These are phyloP conservation scores for Fusarium sp. DNA, from an alignment of 2,329 filamentous ascomycete genomes.

Conservation along the genomic window DNA sequence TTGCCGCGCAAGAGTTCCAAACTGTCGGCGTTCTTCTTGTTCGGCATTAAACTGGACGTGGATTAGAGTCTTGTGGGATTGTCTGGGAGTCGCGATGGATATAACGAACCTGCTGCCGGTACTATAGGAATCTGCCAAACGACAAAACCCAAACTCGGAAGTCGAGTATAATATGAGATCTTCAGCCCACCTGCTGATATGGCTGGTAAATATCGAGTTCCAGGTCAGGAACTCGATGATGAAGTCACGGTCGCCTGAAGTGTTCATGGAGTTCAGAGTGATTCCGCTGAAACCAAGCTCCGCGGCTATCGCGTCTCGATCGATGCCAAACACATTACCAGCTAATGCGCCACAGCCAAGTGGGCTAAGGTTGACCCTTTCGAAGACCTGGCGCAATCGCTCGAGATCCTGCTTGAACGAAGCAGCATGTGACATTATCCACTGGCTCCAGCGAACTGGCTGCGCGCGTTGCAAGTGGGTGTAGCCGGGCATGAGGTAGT, in stretches of 20 bases:
- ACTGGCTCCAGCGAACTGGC: constrained; percentile 85
- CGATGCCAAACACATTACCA: constrained; percentile 47
- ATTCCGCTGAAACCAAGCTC: constrained; percentile 80
- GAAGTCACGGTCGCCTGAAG: constrained; percentile 79
- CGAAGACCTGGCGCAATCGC: constrained; percentile 78
- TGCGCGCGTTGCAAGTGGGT: constrained; percentile 87
- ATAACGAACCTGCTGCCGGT: constrained; percentile 37
- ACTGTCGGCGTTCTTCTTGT: constrained; percentile 40
- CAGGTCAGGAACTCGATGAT: constrained; percentile 79
- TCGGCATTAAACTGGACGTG: constrained; percentile 32
- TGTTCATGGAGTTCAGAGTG: constrained; percentile 77
- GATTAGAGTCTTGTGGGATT: constrained; percentile 26
- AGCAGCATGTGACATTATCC: constrained; percentile 78
- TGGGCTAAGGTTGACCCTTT: constrained; percentile 78
- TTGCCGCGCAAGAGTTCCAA: constrained; percentile 46
- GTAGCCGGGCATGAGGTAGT: constrained; percentile 87
- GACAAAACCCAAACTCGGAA: constrained; percentile 39
- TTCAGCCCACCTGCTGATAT: constrained; percentile 78
- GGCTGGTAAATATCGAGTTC: constrained; percentile 76
- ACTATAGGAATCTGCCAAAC: constrained; percentile 40
- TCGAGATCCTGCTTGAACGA: constrained; percentile 70
- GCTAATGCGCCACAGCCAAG: constrained; percentile 63
- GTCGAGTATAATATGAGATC: constrained; percentile 72
- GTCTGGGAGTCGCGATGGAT: constrained; percentile 49
- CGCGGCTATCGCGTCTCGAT: constrained; percentile 53